Evolutionary conservation across 768 basidiomycete species (phyloP), one percentile per base, ranked within the genome.

Genomic region (Trichaptum fuscoviolaceum): DNA sequence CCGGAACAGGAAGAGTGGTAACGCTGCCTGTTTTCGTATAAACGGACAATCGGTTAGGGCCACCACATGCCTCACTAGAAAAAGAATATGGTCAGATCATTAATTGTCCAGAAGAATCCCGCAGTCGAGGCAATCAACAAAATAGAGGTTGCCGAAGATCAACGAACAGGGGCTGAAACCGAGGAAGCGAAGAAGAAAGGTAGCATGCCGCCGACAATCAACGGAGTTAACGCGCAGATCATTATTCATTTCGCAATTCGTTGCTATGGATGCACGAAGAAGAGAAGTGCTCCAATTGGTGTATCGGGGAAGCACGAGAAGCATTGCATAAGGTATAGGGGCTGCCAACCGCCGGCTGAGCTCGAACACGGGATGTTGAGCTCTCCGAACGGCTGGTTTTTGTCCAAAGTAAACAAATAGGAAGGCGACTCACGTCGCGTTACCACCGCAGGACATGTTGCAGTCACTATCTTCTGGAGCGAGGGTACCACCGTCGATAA

Each of bases 401-500:
- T 52, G 36, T 27, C 57, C 26, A 65, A 26, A 26, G 17, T 52
- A 17, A 1, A 64, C 27, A 34, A 30, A 64, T 23, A 52, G 18
- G 61, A 18, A 10, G 60, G 0, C 26, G 23, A 34, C 87, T 70
- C 69, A 90, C 90, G 83, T 80, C 12, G 84, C 52, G 66, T 87
- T 88, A 25, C 92, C 94, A 20, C 82, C 82, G 68, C 94, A 96
- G 0, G 80, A 81, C 89, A 89, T 91, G 73, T 83, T 85, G 72
- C 94, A 96, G 36, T 81, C 81, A 2, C 77, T 74, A 1, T 83
- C 82, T 0, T 72, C 58, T 12, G 78, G 68, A 0, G 82, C 83
- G 18, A 71, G 62, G 1, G 81, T 84, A 0, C 90, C 91, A 10
- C 88, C 89, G 34, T 84, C 80, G 15, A 87, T 78, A 61, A 93